Evolutionary conservation across 108 stramenopile species (phyloP).

Genomic region (Nitzschia sp.): DNA sequence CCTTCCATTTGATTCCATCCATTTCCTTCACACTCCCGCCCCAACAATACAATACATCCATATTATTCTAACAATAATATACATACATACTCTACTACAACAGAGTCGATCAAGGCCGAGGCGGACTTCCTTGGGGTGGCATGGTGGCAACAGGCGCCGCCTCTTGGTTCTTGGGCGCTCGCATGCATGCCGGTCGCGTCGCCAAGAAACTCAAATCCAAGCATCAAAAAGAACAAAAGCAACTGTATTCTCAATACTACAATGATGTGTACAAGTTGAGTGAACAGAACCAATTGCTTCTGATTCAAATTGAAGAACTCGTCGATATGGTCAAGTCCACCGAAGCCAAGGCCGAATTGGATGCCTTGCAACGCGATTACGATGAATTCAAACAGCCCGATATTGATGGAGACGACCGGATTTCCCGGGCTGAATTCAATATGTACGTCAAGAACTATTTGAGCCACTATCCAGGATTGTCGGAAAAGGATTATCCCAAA

Average conservation of each 20-base stretch:
- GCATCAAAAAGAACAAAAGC: conserved; percentile 81
- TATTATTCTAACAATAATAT: no score
- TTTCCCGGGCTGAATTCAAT: conserved; percentile 91
- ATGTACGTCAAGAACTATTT: conserved; percentile 94
- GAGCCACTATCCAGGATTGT: conserved; percentile 85
- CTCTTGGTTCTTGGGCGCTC: conserved; percentile 68
- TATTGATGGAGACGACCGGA: conserved; percentile 92
- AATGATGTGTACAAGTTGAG: conserved; percentile 91
- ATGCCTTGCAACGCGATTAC: conserved; percentile 90
- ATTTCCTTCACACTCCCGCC: no score
- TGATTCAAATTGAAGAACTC: conserved; percentile 56
- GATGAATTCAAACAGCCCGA: conserved; percentile 98
- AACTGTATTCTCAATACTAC: conserved; percentile 88
- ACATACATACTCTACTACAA: no score
- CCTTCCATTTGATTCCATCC: no score
- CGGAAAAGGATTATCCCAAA: conserved; percentile 90
- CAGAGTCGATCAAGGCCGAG: conserved; percentile 3
- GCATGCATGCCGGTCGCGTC: conserved; percentile 66
- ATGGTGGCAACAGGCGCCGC: conserved; percentile 48
- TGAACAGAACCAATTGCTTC: conserved; percentile 67
- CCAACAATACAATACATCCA: no score
- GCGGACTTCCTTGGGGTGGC: conserved; percentile 52
- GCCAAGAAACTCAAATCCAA: conserved; percentile 71
- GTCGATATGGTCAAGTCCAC: conserved; percentile 50
- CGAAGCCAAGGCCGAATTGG: conserved; percentile 74